Evolutionary conservation across 2,329 filamentous ascomycete species (phyloP), one percentile per base, ranked within the genome.

Genomic region (Lachnellula hyalina): DNA sequence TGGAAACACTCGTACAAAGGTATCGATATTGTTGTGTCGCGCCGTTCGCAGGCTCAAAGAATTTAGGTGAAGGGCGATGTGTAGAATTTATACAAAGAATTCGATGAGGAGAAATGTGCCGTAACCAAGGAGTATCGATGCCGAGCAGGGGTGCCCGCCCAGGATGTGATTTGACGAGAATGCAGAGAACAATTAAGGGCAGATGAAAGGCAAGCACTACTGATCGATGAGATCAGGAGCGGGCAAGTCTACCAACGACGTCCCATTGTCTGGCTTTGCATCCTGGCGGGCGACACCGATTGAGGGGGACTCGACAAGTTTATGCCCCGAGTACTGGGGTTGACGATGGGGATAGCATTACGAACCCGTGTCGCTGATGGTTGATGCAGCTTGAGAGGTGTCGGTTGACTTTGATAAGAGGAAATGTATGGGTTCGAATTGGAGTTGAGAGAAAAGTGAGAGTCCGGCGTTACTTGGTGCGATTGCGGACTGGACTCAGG

Each of bases 331-430:
- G 93, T 96, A 64, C 83, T 89, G 52, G 94, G 94, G 79, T 99
- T 96, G 74, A 97, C 90, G 71, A 99, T 99, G 56, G 93, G 93
- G 64, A 97, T 97, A 68, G 94, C 90, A 73, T 96, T 97, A 73
- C 91, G 90, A 55, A 87, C 84, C 64, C 94, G 89, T 61, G 92
- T 90, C 59, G 92, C 90, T 59, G 92, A 81, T 58, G 92, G 90
- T 77, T 96, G 93, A 74, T 96, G 90, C 60, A 95, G 79, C 77
- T 96, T 96, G 65, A 93, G 66, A 78, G 73, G 84, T 59, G 75
- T 73, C 57, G 79, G 83, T 66, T 84, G 86, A 72, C 75, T 79
- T 67, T 88, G 85, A 73, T 82, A 88, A 35, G 85, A 80, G 51
- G 86, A 82, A 53, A 84, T 77, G 66, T 85, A 86, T 32, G 84